Conservation (phyloP, 2,329 filamentous ascomycete species). For the Fusarium lyarnte region DNA sequence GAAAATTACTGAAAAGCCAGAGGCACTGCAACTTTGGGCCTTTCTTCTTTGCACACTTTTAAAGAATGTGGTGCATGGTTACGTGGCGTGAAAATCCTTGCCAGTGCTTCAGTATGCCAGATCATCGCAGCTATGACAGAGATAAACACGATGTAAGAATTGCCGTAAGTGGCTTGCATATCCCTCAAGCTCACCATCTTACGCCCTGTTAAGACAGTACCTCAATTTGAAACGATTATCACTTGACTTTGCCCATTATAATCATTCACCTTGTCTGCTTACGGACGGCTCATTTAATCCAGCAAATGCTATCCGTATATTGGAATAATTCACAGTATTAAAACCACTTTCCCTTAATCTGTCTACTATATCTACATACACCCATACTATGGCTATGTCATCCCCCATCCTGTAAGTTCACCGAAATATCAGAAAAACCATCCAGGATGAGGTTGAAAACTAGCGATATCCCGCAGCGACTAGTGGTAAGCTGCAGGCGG, state of each 20-base stretch:
- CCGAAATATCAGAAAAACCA: fast-evolving
- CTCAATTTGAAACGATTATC: background rate
- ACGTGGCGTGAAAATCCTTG: too few relatives aligned
- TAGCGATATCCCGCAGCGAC: background rate
- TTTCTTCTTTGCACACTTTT: too few relatives aligned
- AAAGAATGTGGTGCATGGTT: too few relatives aligned
- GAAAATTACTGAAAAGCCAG: too few relatives aligned
- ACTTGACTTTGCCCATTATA: background rate
- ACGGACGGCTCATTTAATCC: background rate
- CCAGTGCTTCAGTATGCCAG: too few relatives aligned
- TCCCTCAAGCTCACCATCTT: background rate
- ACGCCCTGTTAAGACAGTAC: background rate
- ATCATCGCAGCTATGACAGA: too few relatives aligned
- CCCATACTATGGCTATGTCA: background rate
- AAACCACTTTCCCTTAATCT: too few relatives aligned
- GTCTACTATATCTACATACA: background rate
- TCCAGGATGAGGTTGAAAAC: background rate
- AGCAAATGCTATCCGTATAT: background rate
- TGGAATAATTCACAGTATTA: too few relatives aligned
- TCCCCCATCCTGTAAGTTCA: background rate
- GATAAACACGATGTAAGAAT: background rate
- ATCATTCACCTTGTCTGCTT: background rate
- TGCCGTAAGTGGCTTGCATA: background rate
- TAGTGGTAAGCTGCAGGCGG: background rate
- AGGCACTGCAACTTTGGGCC: too few relatives aligned